phyloP scores from a whole-genome alignment of 1,284 basidiomycete genomes.

The Tilletia indica region DNA sequence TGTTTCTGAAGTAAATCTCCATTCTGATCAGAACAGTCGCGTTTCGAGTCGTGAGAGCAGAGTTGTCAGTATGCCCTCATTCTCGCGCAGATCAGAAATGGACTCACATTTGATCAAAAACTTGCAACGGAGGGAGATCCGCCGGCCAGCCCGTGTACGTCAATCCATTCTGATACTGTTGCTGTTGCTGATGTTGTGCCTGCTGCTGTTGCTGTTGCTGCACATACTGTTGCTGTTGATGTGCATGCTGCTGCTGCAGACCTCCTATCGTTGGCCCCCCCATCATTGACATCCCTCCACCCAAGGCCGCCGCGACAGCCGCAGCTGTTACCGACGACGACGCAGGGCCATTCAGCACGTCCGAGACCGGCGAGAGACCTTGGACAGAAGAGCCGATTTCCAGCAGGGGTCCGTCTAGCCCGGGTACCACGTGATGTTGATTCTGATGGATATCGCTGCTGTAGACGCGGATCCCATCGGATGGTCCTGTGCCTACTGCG shows the following conservation, averaged over 20 bases:
- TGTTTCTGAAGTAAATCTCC: constrained; percentile 14
- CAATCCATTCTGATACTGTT: constrained; percentile 17
- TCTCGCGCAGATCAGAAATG: not conserved
- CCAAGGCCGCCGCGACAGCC: not conserved
- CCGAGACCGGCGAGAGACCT: constrained; percentile 5
- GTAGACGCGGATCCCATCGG: too few relatives aligned
- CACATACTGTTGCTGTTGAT: constrained; percentile 10
- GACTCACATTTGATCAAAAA: constrained; percentile 32
- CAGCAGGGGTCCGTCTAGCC: not conserved
- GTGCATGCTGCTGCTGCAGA: too few relatives aligned
- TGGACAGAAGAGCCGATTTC: constrained; percentile 2
- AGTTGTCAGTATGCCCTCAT: not conserved
- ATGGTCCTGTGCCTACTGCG: too few relatives aligned
- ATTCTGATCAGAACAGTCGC: not conserved
- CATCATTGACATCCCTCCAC: not conserved
- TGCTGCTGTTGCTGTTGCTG: constrained; percentile 28
- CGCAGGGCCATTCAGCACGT: not conserved
- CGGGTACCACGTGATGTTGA: too few relatives aligned
- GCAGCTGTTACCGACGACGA: not conserved
- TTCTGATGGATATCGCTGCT: too few relatives aligned
- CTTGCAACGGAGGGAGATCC: constrained; percentile 41
- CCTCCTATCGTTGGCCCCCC: too few relatives aligned
- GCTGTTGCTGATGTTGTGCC: constrained; percentile 25
- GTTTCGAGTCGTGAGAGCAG: not conserved
- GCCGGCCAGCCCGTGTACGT: constrained; percentile 42